phyloP scores from a whole-genome alignment of 768 basidiomycete species.

The Piloderma croceum region DNA sequence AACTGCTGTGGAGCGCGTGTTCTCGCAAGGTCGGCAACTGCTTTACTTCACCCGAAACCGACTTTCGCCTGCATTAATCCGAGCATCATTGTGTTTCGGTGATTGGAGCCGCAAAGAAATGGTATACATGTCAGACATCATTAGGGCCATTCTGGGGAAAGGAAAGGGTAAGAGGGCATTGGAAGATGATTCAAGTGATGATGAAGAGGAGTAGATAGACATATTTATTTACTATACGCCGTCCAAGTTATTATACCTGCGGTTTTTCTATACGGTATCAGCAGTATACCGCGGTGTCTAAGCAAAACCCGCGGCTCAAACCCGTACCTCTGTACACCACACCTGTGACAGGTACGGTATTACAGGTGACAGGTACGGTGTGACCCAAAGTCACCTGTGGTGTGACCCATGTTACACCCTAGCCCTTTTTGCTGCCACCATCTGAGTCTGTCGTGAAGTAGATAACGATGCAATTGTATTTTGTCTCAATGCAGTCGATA shows the following conservation, averaged over 20 bases:
- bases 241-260: too few relatives aligned
- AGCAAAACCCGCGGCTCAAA: too few relatives aligned
- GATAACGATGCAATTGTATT: slow-evolving; percentile 1
- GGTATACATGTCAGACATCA: slow-evolving; percentile 6
- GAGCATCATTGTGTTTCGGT: slow-evolving; percentile 13
- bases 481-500: slow-evolving; percentile 1
- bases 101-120: slow-evolving; percentile 12
- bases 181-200: background rate
- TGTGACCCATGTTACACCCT: too few relatives aligned
- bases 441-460: slow-evolving; percentile 2
- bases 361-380: too few relatives aligned
- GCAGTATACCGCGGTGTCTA: too few relatives aligned
- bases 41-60: slow-evolving; percentile 16
- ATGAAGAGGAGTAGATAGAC: too few relatives aligned
- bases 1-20: slow-evolving; percentile 14
- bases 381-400: too few relatives aligned
- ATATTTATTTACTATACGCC: too few relatives aligned
- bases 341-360: too few relatives aligned
- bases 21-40: slow-evolving; percentile 15
- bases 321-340: slow-evolving; percentile 4
- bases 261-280: too few relatives aligned
- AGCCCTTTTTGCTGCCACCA: slow-evolving; percentile 7
- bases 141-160: background rate
- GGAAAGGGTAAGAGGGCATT: background rate
- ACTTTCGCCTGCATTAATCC: slow-evolving; percentile 10